Percentiles rank a stretch among this genome's conserved stretches.
phyloP scores from a whole-genome alignment of 164 flowering plant genomes.

The Litsea cubeba region DNA sequence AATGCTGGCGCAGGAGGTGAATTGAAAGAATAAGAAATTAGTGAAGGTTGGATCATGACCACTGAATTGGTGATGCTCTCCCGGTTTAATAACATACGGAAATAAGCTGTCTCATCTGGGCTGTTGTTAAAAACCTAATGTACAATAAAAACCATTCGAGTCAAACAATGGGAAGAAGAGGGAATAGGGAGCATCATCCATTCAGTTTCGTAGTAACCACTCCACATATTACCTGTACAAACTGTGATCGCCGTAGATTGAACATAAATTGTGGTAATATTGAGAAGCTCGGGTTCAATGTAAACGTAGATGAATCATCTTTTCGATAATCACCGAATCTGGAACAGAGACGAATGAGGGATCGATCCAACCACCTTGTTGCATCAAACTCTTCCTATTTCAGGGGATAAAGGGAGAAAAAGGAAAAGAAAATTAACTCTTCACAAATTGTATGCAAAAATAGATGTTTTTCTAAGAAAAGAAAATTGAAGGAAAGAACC shows the following conservation, averaged over 20 bases:
- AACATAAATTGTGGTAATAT: slow-evolving; percentile 94
- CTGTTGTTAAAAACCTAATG: slow-evolving; percentile 92
- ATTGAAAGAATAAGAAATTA: slow-evolving; percentile 77
- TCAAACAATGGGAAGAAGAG: background rate
- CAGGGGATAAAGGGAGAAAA: background rate
- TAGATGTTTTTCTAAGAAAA: background rate
- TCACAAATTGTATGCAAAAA: no score
- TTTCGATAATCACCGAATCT: slow-evolving; percentile 94
- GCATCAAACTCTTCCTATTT: slow-evolving; percentile 92
- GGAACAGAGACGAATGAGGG: slow-evolving; percentile 86
- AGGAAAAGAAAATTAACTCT: background rate
- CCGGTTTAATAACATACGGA: slow-evolving; percentile 84
- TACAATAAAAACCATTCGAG: slow-evolving; percentile 1
- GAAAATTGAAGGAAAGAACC: background rate
- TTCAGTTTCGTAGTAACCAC: background rate
- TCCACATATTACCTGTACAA: slow-evolving; percentile 66
- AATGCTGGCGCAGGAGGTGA: slow-evolving; percentile 71
- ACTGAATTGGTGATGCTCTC: slow-evolving; percentile 78
- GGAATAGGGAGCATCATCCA: background rate
- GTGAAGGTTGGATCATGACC: slow-evolving; percentile 96
- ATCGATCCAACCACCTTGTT: slow-evolving; percentile 90
- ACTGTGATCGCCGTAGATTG: slow-evolving; percentile 93
- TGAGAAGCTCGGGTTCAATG: slow-evolving; percentile 77
- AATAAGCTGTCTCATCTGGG: slow-evolving; percentile 98
- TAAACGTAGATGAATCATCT: slow-evolving; percentile 90